phyloP scores from a whole-genome alignment of 257 asterid genomes.

The Solanum okadae region DNA sequence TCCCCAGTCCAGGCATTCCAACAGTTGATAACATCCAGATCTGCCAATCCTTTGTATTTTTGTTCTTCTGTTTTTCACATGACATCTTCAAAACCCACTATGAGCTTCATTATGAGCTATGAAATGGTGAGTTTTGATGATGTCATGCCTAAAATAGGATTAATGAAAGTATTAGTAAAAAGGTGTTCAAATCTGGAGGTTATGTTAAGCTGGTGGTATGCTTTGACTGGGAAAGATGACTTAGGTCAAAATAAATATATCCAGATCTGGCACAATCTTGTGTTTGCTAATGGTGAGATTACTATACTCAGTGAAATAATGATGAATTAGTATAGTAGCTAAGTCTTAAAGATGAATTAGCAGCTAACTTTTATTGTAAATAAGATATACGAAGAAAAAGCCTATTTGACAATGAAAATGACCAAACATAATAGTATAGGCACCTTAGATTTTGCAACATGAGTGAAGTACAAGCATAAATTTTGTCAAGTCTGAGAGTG shows the following conservation, averaged over 20 bases:
- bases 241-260: background rate
- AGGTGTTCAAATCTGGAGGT: background rate
- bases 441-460: too few relatives aligned
- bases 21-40: background rate
- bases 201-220: background rate
- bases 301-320: background rate
- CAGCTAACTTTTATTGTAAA: background rate
- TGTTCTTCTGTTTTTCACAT: background rate
- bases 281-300: background rate
- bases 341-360: background rate
- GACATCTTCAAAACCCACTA: background rate
- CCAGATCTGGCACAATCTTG: background rate
- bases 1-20: background rate
- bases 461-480: too few relatives aligned
- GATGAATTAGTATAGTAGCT: background rate
- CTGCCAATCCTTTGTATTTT: background rate
- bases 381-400: background rate
- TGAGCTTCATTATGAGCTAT: background rate
- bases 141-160: background rate
- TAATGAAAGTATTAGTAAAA: background rate
- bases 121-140: background rate
- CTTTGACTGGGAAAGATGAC: background rate
- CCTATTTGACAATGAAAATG: background rate
- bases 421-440: background rate
- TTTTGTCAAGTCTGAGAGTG: too few relatives aligned